Evolutionary conservation across 140 eudicot species (phyloP), one percentile per base, ranked within the genome.

Genomic region (Stevia rebaudiana): DNA sequence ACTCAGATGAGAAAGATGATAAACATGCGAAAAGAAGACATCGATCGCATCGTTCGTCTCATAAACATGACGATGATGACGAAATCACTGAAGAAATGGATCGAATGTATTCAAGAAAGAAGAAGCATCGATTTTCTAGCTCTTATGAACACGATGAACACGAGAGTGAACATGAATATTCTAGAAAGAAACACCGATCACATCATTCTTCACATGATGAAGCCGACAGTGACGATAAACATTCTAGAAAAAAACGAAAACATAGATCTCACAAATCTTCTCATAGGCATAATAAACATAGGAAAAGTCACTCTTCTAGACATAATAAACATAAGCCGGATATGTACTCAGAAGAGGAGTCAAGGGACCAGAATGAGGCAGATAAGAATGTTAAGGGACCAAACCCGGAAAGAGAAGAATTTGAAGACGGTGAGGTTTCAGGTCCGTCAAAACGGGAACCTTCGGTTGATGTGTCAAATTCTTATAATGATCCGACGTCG

Each of bases 341-440:
- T 18, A 57, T 35, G 61, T 79, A 79, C 33, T 79, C 86, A 16
- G 82, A 68, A 42, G 86, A 73, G 19, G 81, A 80, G 54, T 65
- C 42, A 12, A 37, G 52, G 58, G 73, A 61, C 5, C 61, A 7
- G 24, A 64, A 5, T 11, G 71, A 74, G 50, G 48, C 43, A 47
- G 48, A 57, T 30, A 74, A 68, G 74, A 47, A 69, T 23, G 49
- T 44, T 21, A 78, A 76, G 61, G 76, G 47, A 57, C 71, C 80
- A 6, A 51, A 41, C 11, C 42, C 72, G 6, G 87, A 70, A 73
- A 74, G 59, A 78, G 86, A 70, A 44, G 97, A 79, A 40, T 63
- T 86, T 58, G 97, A 90, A 54, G 95, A 87, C 58, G 94, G 95
- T 16, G 95, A 87, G 67, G 36, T 69, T 9, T 78, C 90, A 0